Conservation (phyloP, 352 stramenopile species). For the Pythium aphanidermatum region DNA sequence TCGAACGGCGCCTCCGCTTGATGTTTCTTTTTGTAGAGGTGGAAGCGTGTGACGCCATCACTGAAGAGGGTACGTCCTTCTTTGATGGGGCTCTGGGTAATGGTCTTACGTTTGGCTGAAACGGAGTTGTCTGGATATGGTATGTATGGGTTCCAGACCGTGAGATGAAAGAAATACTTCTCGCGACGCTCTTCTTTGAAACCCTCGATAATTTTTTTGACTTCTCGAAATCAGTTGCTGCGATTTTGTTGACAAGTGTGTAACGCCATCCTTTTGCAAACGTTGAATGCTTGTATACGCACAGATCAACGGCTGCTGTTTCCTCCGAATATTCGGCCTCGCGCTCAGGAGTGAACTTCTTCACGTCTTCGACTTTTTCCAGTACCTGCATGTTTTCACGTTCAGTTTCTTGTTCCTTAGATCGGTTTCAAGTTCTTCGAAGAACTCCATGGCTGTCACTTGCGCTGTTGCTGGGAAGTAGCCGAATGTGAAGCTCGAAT, state of each 20-base stretch:
- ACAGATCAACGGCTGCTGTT: neutral
- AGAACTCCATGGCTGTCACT: neutral
- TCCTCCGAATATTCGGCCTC: neutral
- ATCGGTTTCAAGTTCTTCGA: neutral
- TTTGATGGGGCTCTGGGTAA: no score
- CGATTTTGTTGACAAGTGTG: neutral
- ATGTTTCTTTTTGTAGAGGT: neutral
- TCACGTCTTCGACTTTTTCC: neutral
- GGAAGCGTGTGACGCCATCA: neutral
- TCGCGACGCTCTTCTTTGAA: neutral
- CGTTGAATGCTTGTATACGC: neutral
- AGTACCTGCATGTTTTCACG: neutral
- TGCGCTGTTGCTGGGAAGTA: neutral
- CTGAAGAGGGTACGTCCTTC: no score
- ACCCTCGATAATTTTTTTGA: neutral
- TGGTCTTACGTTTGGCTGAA: neutral
- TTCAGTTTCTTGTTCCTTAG: neutral
- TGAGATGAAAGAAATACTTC: neutral
- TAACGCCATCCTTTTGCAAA: neutral
- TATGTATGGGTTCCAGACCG: neutral
- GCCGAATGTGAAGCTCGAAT: neutral
- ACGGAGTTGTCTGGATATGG: neutral
- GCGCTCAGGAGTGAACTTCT: neutral
- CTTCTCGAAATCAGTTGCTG: neutral
- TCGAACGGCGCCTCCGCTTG: slow-evolving; percentile 3